Conservation (phyloP, 371 early-diverging fungal species). For the Lichtheimia corymbifera region DNA sequence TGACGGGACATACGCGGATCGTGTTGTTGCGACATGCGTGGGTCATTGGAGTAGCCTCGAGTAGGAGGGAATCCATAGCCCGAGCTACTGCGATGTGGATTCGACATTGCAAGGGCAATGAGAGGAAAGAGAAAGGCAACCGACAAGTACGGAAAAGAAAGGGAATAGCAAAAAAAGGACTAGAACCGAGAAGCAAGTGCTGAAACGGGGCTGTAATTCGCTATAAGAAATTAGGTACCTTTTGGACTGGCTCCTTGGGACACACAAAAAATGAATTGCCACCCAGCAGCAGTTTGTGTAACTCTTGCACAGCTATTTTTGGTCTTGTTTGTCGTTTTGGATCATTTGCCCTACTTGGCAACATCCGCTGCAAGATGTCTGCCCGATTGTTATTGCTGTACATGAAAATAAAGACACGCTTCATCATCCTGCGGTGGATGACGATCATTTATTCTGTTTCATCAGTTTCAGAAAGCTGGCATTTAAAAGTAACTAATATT, state of each 20-base stretch:
- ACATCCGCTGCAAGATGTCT: too few species aligned
- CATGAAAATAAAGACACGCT: too few species aligned
- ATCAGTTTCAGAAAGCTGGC: too few species aligned
- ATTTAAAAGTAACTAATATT: too few species aligned
- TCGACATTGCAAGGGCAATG: constrained; percentile 2
- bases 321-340: too few species aligned
- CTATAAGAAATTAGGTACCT: constrained; percentile 4
- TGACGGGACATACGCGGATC: constrained; percentile 13
- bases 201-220: constrained; percentile 11
- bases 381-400: too few species aligned
- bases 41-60: background rate
- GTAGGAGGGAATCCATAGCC: background rate
- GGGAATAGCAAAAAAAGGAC: constrained; percentile 5
- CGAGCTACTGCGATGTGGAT: background rate
- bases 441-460: too few species aligned
- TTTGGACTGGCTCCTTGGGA: background rate
- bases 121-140: background rate
- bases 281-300: constrained; percentile 1
- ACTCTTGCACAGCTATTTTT: background rate
- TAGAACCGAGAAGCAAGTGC: background rate
- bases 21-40: constrained; percentile 7
- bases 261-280: constrained; percentile 4
- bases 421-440: too few species aligned
- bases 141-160: background rate
- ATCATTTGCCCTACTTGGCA: too few species aligned